Percentiles rank a stretch among this genome's conserved stretches.
phyloP scores from a whole-genome alignment of 2,329 filamentous ascomycete species.

The Nothomitra cinnamomea region DNA sequence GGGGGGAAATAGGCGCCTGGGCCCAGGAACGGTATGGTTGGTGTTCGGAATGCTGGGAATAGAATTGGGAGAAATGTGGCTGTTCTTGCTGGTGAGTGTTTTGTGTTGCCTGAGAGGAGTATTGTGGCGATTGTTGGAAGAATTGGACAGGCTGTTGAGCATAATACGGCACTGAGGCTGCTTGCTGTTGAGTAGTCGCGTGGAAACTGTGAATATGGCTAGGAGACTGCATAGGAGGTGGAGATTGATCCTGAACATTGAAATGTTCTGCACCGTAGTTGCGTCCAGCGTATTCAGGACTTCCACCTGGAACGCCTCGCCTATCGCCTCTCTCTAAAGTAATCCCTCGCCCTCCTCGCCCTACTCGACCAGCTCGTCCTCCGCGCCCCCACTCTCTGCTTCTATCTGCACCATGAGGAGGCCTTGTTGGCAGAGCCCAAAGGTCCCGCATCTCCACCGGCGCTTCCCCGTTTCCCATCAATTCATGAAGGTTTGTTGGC shows the following conservation, averaged over 20 bases:
- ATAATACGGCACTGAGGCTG: neutral
- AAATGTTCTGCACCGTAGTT: neutral
- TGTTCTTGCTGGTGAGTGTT: too few relatives aligned
- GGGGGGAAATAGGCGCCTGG: neutral
- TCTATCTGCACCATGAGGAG: neutral
- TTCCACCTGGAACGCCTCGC: neutral
- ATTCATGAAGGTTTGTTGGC: constrained; percentile 43
- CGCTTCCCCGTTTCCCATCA: constrained; percentile 24
- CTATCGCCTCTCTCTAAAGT: neutral
- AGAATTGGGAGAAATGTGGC: neutral
- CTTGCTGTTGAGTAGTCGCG: neutral
- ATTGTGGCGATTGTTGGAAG: neutral
- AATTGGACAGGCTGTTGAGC: neutral
- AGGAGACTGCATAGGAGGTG: neutral
- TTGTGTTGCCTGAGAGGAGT: neutral
- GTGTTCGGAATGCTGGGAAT: neutral
- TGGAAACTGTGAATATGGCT: neutral
- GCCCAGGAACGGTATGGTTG: neutral
- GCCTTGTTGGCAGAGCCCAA: neutral
- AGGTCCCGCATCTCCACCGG: neutral
- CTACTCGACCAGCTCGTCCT: neutral
- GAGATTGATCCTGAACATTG: neutral
- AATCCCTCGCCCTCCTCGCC: neutral
- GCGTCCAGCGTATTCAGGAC: neutral
- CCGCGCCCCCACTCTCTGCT: neutral